These are phyloP conservation scores for Leucocoprinus leucothites DNA, from an alignment of 768 basidiomycete species.

Conservation along the genomic window DNA sequence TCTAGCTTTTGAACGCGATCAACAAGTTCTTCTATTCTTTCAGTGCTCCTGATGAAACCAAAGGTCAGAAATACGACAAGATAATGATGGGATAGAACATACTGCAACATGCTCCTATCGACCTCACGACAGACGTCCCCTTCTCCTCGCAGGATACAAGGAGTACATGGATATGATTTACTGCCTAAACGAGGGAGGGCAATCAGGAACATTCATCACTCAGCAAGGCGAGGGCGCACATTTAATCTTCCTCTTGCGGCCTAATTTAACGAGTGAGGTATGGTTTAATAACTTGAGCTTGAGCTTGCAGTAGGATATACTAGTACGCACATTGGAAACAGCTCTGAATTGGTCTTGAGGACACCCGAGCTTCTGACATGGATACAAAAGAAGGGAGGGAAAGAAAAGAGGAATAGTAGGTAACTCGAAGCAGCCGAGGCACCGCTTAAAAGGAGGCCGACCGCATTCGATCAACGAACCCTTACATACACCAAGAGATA, in stretches of 20 bases:
- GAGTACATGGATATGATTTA: slow-evolving; percentile 24
- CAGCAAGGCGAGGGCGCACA: slow-evolving; percentile 11
- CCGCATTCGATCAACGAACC: not conserved
- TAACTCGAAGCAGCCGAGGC: not conserved
- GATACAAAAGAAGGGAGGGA: not conserved
- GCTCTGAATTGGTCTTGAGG: slow-evolving; percentile 24
- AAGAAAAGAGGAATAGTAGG: not conserved
- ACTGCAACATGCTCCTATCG: slow-evolving; percentile 18
- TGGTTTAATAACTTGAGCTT: too few relatives aligned
- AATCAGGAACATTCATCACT: not conserved
- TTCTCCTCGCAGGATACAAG: slow-evolving; percentile 24
- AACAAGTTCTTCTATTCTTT: slow-evolving; percentile 22
- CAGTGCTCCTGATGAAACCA: slow-evolving; percentile 11
- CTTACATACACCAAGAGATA: not conserved
- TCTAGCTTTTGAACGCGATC: slow-evolving; percentile 23
- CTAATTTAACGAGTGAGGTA: slow-evolving; percentile 4
- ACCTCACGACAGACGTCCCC: slow-evolving; percentile 24
- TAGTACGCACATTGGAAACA: slow-evolving; percentile 23
- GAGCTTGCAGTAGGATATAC: not conserved
- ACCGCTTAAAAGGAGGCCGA: not conserved
- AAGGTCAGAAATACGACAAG: not conserved
- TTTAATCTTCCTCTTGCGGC: slow-evolving; percentile 28
- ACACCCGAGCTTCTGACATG: slow-evolving; percentile 14
- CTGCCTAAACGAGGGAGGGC: slow-evolving; percentile 17
- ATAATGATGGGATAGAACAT: not conserved